Conservation (phyloP, 106 monocot genomes). For the Xerophyta viscosa region DNA sequence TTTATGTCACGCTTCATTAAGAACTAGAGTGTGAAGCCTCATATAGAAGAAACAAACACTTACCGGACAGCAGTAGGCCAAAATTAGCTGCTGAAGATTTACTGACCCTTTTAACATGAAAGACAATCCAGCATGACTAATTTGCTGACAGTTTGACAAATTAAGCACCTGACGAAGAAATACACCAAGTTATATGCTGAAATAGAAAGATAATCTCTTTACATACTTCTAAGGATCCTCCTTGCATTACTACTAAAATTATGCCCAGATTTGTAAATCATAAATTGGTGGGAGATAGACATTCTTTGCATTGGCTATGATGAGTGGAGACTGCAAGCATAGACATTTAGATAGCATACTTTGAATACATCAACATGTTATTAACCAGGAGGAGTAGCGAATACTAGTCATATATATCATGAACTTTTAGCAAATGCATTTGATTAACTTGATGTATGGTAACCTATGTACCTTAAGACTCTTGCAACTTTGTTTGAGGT, state of each 20-base stretch:
- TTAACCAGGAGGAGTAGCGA: too few species aligned
- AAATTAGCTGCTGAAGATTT: conserved; percentile 36
- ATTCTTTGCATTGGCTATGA: too few species aligned
- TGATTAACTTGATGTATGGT: conserved; percentile 1
- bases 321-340: too few species aligned
- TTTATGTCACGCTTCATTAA: too few species aligned
- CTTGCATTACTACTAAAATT: too few species aligned
- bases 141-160: conserved; percentile 44
- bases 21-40: neutral
- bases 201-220: too few species aligned
- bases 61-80: conserved; percentile 54
- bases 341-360: too few species aligned
- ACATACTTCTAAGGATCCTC: too few species aligned
- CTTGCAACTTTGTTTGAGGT: conserved; percentile 40
- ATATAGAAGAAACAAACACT: conserved; percentile 9
- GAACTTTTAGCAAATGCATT: neutral
- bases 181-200: neutral
- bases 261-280: too few species aligned
- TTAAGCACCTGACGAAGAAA: conserved; percentile 34
- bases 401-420: too few species aligned
- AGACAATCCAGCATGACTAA: conserved; percentile 38
- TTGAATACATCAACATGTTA: too few species aligned
- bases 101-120: conserved; percentile 21
- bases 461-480: conserved; percentile 57
- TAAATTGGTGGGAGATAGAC: too few species aligned